These are phyloP conservation scores for Microdochium trichocladiopsis DNA, from an alignment of 2,329 filamentous ascomycete genomes.

Conservation along the genomic window DNA sequence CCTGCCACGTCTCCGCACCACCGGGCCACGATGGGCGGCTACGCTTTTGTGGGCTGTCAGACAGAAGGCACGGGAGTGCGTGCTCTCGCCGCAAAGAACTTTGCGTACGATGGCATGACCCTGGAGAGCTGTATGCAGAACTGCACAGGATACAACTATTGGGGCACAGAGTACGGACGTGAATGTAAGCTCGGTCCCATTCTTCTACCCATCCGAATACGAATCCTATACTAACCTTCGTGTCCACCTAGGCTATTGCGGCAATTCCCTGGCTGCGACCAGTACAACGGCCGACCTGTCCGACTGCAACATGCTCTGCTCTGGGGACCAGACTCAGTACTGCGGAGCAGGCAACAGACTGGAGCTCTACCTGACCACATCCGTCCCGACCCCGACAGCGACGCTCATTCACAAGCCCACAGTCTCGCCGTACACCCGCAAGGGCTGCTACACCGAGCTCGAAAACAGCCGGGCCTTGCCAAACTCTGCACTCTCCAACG, in stretches of 20 bases:
- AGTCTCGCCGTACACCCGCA: constrained; percentile 25
- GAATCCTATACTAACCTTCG: constrained; percentile 5
- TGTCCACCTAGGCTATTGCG: constrained; percentile 33
- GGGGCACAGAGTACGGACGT: constrained; percentile 42
- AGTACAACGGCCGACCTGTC: constrained; percentile 21
- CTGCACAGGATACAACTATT: constrained; percentile 39
- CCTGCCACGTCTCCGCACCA: constrained; percentile 25
- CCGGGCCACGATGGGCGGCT: constrained; percentile 32
- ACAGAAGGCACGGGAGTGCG: constrained; percentile 35
- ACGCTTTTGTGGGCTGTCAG: constrained; percentile 38
- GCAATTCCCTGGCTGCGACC: constrained; percentile 28
- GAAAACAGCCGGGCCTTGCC: constrained; percentile 25
- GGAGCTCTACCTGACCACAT: constrained; percentile 34
- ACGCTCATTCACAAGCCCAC: constrained; percentile 23
- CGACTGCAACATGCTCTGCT: constrained; percentile 32
- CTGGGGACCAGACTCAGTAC: constrained; percentile 31
- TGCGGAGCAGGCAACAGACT: constrained; percentile 35
- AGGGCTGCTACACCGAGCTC: constrained; percentile 33
- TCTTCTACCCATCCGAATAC: neutral
- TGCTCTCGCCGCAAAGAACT: constrained; percentile 31
- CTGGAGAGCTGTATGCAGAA: constrained; percentile 37
- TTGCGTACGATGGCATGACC: constrained; percentile 41
- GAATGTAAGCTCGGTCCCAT: constrained; percentile 30
- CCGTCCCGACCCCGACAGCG: constrained; percentile 24
- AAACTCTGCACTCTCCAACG: constrained; percentile 20